Percentiles rank a stretch among this genome's conserved stretches.
Conservation (phyloP, 2,329 filamentous ascomycete genomes). For the Penicillium sp. region DNA sequence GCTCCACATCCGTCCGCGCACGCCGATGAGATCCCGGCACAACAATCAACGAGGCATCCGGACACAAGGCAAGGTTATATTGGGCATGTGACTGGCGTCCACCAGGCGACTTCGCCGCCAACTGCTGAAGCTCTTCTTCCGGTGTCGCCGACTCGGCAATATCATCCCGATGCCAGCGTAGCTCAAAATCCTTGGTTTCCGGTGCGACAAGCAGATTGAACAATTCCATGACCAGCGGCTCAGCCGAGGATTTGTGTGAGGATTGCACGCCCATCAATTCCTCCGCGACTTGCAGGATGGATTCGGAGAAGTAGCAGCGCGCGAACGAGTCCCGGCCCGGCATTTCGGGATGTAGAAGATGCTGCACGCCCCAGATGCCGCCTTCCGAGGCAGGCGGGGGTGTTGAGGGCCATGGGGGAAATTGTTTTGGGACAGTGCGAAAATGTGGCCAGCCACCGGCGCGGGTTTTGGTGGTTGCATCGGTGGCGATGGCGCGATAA, state of each 20-base stretch:
- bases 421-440: constrained; percentile 81
- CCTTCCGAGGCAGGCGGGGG: constrained; percentile 43
- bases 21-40: constrained; percentile 71
- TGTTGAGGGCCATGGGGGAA: constrained; percentile 71
- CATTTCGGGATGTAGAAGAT: constrained; percentile 69
- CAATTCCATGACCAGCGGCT: constrained; percentile 74
- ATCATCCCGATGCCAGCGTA: constrained; percentile 84
- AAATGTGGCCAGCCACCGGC: constrained; percentile 73
- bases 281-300: constrained; percentile 58
- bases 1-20: constrained; percentile 63
- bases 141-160: constrained; percentile 60
- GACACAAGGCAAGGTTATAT: constrained; percentile 78
- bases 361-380: constrained; percentile 87
- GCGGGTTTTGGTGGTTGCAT: constrained; percentile 58
- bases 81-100: constrained; percentile 64
- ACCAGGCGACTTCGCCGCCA: constrained; percentile 47
- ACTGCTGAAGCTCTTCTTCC: constrained; percentile 60
- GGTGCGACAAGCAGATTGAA: constrained; percentile 81
- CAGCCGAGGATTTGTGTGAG: constrained; percentile 41
- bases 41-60: constrained; percentile 67
- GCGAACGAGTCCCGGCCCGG: constrained; percentile 58
- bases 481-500: constrained; percentile 56
- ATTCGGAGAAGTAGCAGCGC: constrained; percentile 63
- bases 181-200: constrained; percentile 58
- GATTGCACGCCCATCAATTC: constrained; percentile 52